These are phyloP conservation scores for Baorangia bicolor DNA, from an alignment of 768 basidiomycete genomes.

Conservation along the genomic window DNA sequence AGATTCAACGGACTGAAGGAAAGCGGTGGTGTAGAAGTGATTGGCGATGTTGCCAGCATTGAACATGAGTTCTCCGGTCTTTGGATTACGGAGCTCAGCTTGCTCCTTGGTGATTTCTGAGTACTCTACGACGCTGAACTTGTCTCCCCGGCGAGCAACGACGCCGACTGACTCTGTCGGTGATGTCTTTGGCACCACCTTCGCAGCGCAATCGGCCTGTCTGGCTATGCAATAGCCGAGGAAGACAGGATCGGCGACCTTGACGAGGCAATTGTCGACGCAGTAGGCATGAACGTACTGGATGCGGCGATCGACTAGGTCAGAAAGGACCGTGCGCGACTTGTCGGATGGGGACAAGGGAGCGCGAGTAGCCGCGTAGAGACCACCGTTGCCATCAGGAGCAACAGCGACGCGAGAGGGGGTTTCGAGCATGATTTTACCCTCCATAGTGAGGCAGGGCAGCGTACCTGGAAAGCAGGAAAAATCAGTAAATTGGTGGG, in stretches of 20 bases:
- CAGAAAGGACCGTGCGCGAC: conserved; percentile 75
- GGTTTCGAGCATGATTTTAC: conserved; percentile 87
- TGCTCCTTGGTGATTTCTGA: conserved; percentile 91
- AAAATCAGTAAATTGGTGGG: neutral
- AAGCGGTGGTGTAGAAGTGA: conserved; percentile 93
- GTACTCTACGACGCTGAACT: conserved; percentile 94
- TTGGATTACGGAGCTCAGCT: conserved; percentile 68
- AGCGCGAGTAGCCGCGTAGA: conserved; percentile 89
- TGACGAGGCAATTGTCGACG: conserved; percentile 98
- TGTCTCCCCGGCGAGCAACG: conserved; percentile 78
- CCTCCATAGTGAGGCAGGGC: conserved; percentile 91
- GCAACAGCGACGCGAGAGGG: conserved; percentile 85
- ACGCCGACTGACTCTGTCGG: conserved; percentile 95
- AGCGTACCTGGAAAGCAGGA: conserved; percentile 69
- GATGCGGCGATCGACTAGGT: conserved; percentile 72
- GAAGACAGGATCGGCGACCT: conserved; percentile 96
- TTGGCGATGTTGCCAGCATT: conserved; percentile 97
- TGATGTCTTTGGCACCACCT: conserved; percentile 88
- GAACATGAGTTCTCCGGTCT: conserved; percentile 79
- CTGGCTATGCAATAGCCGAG: conserved; percentile 91
- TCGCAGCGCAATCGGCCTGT: conserved; percentile 88
- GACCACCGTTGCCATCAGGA: conserved; percentile 96
- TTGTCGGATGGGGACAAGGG: conserved; percentile 62
- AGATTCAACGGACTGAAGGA: conserved; percentile 71
- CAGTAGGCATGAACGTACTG: conserved; percentile 93